These are phyloP conservation scores for Nissolia schottii DNA, from an alignment of 306 rosid genomes.

Conservation along the genomic window DNA sequence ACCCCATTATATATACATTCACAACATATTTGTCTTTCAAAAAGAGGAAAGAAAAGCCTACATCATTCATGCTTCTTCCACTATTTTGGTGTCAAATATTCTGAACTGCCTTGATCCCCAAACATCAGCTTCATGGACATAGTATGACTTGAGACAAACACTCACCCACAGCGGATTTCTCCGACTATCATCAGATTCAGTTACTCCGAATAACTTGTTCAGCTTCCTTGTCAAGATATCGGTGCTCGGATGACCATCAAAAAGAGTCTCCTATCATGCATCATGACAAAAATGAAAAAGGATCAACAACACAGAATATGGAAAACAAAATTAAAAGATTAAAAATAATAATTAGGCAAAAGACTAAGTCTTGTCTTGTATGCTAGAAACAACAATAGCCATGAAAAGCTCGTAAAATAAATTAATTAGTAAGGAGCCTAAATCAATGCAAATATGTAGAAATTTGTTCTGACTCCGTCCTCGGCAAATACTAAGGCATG, in stretches of 20 bases:
- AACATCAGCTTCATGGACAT: not conserved
- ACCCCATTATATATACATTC: not conserved
- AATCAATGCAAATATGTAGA: not conserved
- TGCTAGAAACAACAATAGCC: not conserved
- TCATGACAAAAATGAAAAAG: not conserved
- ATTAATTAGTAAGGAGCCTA: not conserved
- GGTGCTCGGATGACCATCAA: constrained; percentile 36
- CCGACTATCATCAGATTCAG: not conserved
- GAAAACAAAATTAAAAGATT: not conserved
- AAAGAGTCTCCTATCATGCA: constrained; percentile 43
- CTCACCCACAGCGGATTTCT: constrained; percentile 79
- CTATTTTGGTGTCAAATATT: constrained; percentile 48
- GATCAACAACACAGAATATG: not conserved
- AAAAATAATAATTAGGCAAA: not conserved
- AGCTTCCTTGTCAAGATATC: constrained; percentile 32
- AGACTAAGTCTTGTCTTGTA: not conserved
- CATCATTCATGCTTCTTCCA: not conserved
- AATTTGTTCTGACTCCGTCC: constrained; percentile 54
- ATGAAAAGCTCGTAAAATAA: not conserved
- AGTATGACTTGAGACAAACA: constrained; percentile 52
- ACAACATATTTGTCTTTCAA: not conserved
- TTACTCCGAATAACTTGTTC: constrained; percentile 49
- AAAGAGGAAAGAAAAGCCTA: not conserved
- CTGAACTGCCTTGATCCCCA: constrained; percentile 36
- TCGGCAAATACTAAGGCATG: constrained; percentile 49